phyloP scores from a whole-genome alignment of 257 asterid genomes.

The Przewalskia tangutica region DNA sequence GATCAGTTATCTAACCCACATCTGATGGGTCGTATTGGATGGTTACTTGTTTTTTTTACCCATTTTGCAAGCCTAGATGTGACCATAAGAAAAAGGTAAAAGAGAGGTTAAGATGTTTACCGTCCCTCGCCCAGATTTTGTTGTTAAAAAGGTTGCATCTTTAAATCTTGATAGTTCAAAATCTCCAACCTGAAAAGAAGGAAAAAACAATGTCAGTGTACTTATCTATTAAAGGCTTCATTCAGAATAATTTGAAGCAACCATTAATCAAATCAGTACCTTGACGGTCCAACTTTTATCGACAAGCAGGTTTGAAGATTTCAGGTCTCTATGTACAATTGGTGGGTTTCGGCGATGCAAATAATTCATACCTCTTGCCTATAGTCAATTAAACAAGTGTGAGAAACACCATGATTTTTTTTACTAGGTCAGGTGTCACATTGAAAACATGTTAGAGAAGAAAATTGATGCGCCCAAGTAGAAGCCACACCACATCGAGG shows the following conservation, averaged over 20 bases:
- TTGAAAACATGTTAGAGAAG: neutral
- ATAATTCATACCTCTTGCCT: conserved; percentile 88
- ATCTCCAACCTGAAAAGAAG: conserved; percentile 53
- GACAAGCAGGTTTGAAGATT: conserved; percentile 73
- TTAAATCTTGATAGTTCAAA: conserved; percentile 68
- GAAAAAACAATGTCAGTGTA: neutral
- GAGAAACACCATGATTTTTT: neutral
- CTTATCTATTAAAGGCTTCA: neutral
- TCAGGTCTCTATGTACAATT: conserved; percentile 73
- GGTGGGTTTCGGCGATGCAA: conserved; percentile 77
- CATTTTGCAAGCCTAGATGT: neutral
- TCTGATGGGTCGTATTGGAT: too few species aligned
- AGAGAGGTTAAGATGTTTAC: conserved; percentile 26
- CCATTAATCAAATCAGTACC: conserved; percentile 25
- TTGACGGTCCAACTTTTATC: conserved; percentile 76
- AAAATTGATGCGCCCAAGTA: neutral
- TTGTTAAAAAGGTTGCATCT: conserved; percentile 42
- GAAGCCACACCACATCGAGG: conserved; percentile 56
- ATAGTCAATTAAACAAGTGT: conserved; percentile 9
- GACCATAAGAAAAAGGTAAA: neutral
- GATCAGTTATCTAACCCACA: too few species aligned
- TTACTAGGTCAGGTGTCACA: neutral
- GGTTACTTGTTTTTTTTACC: too few species aligned
- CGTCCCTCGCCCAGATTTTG: conserved; percentile 67
- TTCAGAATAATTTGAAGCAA: neutral